Conservation (phyloP, 306 rosid genomes). For the Cyclanthera cordifolia region DNA sequence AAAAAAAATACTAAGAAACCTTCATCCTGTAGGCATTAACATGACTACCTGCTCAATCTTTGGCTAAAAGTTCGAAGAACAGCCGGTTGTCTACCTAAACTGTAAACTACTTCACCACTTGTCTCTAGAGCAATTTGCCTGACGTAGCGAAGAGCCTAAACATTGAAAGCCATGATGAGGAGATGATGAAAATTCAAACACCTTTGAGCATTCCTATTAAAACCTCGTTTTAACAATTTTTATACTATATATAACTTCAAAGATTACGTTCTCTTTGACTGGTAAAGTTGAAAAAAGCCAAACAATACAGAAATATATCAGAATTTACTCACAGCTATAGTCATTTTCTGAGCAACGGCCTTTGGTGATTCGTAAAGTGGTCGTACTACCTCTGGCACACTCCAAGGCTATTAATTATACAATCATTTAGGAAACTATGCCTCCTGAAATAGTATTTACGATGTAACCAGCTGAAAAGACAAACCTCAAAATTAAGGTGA, state of each 20-base stretch:
- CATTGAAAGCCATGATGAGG: slow-evolving; percentile 16
- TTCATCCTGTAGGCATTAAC: not conserved
- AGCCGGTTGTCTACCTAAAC: slow-evolving; percentile 94
- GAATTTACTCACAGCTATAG: slow-evolving; percentile 62
- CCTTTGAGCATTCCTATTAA: not conserved
- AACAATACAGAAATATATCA: not conserved
- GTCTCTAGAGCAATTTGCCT: slow-evolving; percentile 91
- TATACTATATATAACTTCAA: not conserved
- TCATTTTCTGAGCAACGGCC: slow-evolving; percentile 73
- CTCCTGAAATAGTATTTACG: not conserved
- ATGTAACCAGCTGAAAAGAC: not conserved
- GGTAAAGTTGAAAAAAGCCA: not conserved
- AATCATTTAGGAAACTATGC: not conserved
- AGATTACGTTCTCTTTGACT: not conserved
- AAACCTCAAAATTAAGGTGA: slow-evolving; percentile 85
- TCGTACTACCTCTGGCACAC: slow-evolving; percentile 87
- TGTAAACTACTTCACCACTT: slow-evolving; percentile 84
- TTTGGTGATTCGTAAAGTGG: slow-evolving; percentile 89
- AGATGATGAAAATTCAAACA: not conserved
- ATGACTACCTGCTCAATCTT: slow-evolving; percentile 65
- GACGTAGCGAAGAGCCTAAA: slow-evolving; percentile 71
- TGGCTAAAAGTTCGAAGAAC: slow-evolving; percentile 89
- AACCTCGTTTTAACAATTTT: not conserved
- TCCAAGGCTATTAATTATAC: slow-evolving; percentile 51
- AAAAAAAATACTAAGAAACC: not conserved